Base-by-base conservation (phyloP, 176 grass and related monocot species). In the Dendrocalamus sinicus region DNA sequence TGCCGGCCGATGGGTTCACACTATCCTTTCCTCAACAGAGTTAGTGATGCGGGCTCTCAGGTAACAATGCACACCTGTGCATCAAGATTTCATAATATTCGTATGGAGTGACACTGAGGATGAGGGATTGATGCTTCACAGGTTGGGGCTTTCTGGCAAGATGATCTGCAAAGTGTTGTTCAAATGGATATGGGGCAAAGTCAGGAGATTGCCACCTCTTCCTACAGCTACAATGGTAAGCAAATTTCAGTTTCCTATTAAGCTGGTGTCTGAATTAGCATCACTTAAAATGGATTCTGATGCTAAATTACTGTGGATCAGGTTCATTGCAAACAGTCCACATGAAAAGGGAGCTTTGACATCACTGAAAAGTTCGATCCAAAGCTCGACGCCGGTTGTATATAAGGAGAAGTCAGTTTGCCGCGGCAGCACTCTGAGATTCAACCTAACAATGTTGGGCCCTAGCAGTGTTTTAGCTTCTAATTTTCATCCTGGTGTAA, bases 291-390 rank as follows among this genome's bases (percentile, higher is more conserved):
- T 57, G 22, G 81, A 39, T 82, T 15, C 73, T 87, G 46, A 89
- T 67, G 74, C 24, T 45, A 32, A 78, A 69, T 46, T 65, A 22
- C 28, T 37, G 13, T 73, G 7, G 28, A 26, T 32, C 89, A 98
- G 95, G 95, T 53, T 82, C 89, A 48, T 88, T 90, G 79, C 89
- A 93, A 87, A 83, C 86, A 90, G 92, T 91, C 89, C 91, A 95
- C 82, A 95, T 95, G 93, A 98, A 98, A 89, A 98, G 93, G 91
- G 95, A 98, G 88, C 91, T 91, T 75, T 98, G 89, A 95, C 30
- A 75, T 28, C n/a, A 4, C 32, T 5, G 24, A 43, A 20, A 81
- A 75, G 47, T 59, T 55, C 43, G 52, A 70, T 91, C 74, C 19
- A 78, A 85, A 89, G 83, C 81, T 87, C 47, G 73, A 89, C 72